Base-by-base conservation (phyloP, 306 rosid genomes). In the Lathyrus tuberosus region DNA sequence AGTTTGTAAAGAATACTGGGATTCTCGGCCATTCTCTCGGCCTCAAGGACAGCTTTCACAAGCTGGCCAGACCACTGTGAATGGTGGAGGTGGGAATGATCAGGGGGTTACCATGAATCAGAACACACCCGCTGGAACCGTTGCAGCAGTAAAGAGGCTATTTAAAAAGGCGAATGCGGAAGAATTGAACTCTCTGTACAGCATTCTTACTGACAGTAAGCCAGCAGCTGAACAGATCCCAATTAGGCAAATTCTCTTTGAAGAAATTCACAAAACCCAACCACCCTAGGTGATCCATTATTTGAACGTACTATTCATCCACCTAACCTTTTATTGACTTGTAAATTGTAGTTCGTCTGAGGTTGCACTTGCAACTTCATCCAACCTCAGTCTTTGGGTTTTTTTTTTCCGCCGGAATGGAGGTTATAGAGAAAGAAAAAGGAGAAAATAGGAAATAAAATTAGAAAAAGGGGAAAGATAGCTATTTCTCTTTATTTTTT, bases 21-120 rank as follows among this genome's bases (percentile, higher is more conserved):
- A 91, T 77, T 89, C 96, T 7, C 86, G 99, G 44, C 99, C 99
- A 24, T 94, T 87, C 59, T 94, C 99, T 37, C 92, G 99, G 53
- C 97, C 96, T 63, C 95, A 79, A 26, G 88, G 90, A 62, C 95
- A 86, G 80, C 79, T 87, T 85, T 90, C 84, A 56, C 98, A 88
- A 70, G 33, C 76, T 66, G 73, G 71, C 62, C 88, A 84, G 41
- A 53, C 78, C 60, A 80, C 49, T 51, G 79, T 65, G 18, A 67
- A 72, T 30, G 75, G 84, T 62, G 84, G 73, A 73, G 73, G 84
- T 53, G 84, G 75, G 73, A 73, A 61, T 69, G 83, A 65, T 64
- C 65, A 72, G 67, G 87, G 76, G 61, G 72, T 28, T 47, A 67
- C 64, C 16, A 22, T 22, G 62, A 75, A 52, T 65, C 59, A 38